A percentile compares a stretch with the other conserved stretches of the same genome.
phyloP scores from a whole-genome alignment of 2,329 filamentous ascomycete genomes.

The Cladophialophora yegresii region DNA sequence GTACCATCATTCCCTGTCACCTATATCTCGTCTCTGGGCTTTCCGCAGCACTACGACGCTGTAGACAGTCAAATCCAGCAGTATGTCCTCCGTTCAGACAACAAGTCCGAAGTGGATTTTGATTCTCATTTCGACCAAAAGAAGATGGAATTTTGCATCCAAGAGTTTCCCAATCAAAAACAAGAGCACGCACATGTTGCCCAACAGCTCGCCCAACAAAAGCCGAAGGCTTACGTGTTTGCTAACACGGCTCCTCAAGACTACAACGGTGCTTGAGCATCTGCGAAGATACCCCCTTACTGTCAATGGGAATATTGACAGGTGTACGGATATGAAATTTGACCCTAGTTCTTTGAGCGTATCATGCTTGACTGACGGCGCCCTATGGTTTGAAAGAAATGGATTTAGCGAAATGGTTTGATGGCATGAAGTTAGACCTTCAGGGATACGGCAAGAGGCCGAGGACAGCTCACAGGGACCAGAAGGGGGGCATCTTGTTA shows the following conservation, averaged over 20 bases:
- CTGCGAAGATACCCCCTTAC: neutral
- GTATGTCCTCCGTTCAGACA: conserved; percentile 31
- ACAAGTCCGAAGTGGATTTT: conserved; percentile 24
- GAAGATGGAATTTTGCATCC: conserved; percentile 47
- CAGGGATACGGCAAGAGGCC: neutral
- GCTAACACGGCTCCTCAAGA: conserved; percentile 47
- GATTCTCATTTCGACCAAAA: conserved; percentile 39
- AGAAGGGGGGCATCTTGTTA: neutral
- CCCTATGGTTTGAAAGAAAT: neutral
- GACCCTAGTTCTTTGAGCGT: conserved; percentile 26
- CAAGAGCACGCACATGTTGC: conserved; percentile 47
- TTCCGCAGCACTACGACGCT: conserved; percentile 39
- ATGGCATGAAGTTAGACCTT: conserved; percentile 4
- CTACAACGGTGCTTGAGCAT: conserved; percentile 32
- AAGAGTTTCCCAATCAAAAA: conserved; percentile 50
- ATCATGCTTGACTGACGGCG: conserved; percentile 2
- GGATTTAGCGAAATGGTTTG: conserved; percentile 8
- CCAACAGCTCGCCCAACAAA: conserved; percentile 47
- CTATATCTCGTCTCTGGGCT: conserved; percentile 43
- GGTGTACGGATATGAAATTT: conserved; percentile 20
- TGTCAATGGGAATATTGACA: neutral
- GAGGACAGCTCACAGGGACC: neutral
- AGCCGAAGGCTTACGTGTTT: conserved; percentile 49
- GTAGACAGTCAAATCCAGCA: conserved; percentile 41
- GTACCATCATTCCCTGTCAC: conserved; percentile 42